Evolutionary conservation across 306 rosid genomes (phyloP).

Genomic region (Carpinus fangiana): DNA sequence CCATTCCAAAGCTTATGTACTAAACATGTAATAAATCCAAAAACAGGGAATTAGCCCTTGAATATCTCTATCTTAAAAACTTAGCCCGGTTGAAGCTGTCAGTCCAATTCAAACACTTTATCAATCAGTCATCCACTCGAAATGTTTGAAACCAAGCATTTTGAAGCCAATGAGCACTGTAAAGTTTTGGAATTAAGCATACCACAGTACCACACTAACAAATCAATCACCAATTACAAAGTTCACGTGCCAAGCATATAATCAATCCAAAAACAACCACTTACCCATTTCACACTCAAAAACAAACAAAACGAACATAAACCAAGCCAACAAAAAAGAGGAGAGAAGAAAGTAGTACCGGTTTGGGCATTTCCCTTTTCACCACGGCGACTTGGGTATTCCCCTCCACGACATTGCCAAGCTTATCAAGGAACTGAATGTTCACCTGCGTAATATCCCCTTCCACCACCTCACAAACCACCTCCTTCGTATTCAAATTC

Average conservation of each 20-base stretch:
- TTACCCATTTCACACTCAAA: not conserved
- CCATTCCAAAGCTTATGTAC: not conserved
- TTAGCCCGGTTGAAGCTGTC: no score
- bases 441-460: slow-evolving; percentile 84
- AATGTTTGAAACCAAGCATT: not conserved
- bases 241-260: not conserved
- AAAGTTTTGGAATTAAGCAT: not conserved
- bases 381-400: slow-evolving; percentile 78
- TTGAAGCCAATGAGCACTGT: not conserved
- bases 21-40: not conserved
- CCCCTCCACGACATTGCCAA: slow-evolving; percentile 91
- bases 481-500: slow-evolving; percentile 87
- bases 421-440: slow-evolving; percentile 91
- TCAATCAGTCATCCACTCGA: not conserved
- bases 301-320: not conserved
- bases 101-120: no score
- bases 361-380: slow-evolving; percentile 78
- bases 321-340: not conserved
- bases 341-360: slow-evolving; percentile 45
- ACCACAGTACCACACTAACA: not conserved
- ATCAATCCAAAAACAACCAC: not conserved
- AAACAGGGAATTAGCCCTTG: not conserved
- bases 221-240: not conserved
- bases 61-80: not conserved
- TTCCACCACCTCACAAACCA: slow-evolving; percentile 96